Evolutionary conservation across 352 stramenopile species (phyloP).

Genomic region (Peronospora destructor): DNA sequence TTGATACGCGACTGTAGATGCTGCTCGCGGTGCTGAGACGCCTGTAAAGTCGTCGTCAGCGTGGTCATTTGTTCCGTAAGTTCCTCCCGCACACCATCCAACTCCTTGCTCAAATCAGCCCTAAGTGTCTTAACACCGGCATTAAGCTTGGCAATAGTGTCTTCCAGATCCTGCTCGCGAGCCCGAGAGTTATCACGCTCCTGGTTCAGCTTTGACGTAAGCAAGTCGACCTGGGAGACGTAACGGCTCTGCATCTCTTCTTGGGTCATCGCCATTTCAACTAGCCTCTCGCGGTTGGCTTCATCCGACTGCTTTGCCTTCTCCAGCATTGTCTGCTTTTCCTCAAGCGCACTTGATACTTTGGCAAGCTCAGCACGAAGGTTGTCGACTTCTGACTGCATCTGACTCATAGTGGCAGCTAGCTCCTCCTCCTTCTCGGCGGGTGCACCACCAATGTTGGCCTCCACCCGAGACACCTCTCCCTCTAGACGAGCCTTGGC

Average conservation of each 20-base stretch:
- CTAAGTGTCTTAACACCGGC: constrained; percentile 29
- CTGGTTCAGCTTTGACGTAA: constrained; percentile 39
- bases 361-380: constrained; percentile 28
- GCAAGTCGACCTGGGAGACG: constrained; percentile 33
- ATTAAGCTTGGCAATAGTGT: constrained; percentile 30
- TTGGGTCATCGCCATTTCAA: constrained; percentile 38
- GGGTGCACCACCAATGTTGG: constrained; percentile 29
- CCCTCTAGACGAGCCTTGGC: constrained; percentile 32
- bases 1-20: constrained; percentile 40
- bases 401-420: constrained; percentile 18
- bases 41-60: constrained; percentile 30
- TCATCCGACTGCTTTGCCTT: constrained; percentile 35
- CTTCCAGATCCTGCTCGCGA: constrained; percentile 39
- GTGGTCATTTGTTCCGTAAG: constrained; percentile 28
- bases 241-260: constrained; percentile 40
- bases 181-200: constrained; percentile 36
- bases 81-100: constrained; percentile 17
- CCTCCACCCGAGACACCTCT: constrained; percentile 34
- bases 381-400: constrained; percentile 24
- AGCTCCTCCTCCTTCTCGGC: constrained; percentile 29
- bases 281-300: constrained; percentile 28
- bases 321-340: constrained; percentile 29
- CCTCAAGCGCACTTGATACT: constrained; percentile 24
- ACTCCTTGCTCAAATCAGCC: constrained; percentile 29
- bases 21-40: constrained; percentile 40